Evolutionary conservation across 2,329 filamentous ascomycete genomes (phyloP), one percentile per base, ranked within the genome.

Genomic region (Penicillium sp.): DNA sequence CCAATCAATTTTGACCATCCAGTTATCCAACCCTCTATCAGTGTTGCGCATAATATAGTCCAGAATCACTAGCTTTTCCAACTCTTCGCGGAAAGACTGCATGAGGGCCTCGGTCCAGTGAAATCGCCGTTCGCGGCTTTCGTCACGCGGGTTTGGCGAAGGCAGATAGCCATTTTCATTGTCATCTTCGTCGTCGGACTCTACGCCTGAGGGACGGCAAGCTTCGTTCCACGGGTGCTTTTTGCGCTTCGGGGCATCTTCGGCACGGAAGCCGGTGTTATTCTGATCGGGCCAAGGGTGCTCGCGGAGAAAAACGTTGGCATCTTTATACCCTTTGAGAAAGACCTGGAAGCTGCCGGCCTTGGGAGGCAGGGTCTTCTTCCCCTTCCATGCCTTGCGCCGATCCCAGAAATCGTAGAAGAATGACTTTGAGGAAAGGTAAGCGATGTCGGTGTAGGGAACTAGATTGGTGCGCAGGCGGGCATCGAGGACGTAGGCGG

Each of bases 21-120:
- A 98, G 63, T 98, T 98, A 68, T 98, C 93, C 49, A 96, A 77
- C 1, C 93, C 93, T 72, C 93, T 82, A 68, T 98, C 93, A 1
- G 93, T 98, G 66, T 98, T 98, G 50, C 93, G 83, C 93, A 98
- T 98, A 56, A 98, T 95, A 68, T 98, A 98, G 72, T 98, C 93
- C 57, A 98, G 72, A 63, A 98, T 95, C 20, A 98, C 95, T 6
- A 98, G 78, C 71, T 96, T 97, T 73, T 98, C 93, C 42, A 98
- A 78, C 72, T 97, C 88, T 69, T 98, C 93, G 32, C 93, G 79
- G 67, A 98, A 95, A 0, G 89, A 87, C 68, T 95, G 89, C 66
- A 97, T 95, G 40, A 98, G 72, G 5, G 78, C 74, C 44, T 95
- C 88, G 0, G 89, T 95, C 93, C 93, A 98, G 51, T 86, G 81